Base-by-base conservation (phyloP, 345 rosid genomes). In the Eucalyptus curtisii region DNA sequence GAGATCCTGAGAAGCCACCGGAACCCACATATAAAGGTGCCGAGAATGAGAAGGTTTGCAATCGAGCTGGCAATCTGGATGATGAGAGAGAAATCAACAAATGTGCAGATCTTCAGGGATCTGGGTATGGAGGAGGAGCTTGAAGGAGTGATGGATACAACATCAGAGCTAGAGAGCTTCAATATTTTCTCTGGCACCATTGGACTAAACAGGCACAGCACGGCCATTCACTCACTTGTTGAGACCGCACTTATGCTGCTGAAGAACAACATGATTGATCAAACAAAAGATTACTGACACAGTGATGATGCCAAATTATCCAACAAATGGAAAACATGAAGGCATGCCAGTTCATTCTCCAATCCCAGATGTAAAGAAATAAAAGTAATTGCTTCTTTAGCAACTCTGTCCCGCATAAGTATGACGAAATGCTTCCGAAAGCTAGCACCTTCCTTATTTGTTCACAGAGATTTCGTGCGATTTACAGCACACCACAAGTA, bases 91-190 rank as follows among this genome's bases (percentile, higher is more conserved):
- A 92, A 92, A 86, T 86, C 25, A 25, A 87, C 71, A 53, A 94
- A 90, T 87, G 87, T 88, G 17, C 66, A 25, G 25, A 89, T 89
- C 71, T 94, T 95, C 76, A 91, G 89, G 87, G 91, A 92, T 7
- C 87, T 94, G 85, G 93, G 96, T 24, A 80, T 97, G 93, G 94
- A 95, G 90, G 89, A 87, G 89, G 95, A 92, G 90, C 91, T 95
- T 30, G 93, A 93, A 66, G 88, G 89, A 86, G 96, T 95, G 61
- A 50, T 94, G 42, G 96, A 97, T 88, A 94, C 93, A 33, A 96
- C 99, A 27, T 90, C 96, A 25, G 98, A 95, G 92, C 89, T 95
- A 7, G 99, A 97, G 85, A 96, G 91, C 94, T 97, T 95, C 90
- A 95, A 93, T 87, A 92, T 95, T 50, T 96, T 97, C 95, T 97